Evolutionary conservation across 345 rosid genomes (phyloP).

Genomic region (Dovyalis caffra): DNA sequence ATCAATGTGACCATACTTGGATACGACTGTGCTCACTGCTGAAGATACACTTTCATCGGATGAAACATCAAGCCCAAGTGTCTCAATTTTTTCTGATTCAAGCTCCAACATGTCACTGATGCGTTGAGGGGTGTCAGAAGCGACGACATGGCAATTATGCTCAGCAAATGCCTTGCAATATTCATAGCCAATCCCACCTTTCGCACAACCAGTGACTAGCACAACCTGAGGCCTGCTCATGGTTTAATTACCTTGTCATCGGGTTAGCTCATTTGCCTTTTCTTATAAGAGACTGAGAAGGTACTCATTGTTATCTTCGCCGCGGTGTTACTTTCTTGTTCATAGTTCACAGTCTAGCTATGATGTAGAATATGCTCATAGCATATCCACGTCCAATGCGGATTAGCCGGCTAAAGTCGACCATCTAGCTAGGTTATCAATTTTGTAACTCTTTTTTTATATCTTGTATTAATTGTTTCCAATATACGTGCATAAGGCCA

Average conservation of each 20-base stretch:
- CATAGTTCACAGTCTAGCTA: neutral
- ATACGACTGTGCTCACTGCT: slow-evolving; percentile 30
- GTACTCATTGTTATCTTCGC: slow-evolving; percentile 2
- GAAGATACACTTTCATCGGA: slow-evolving; percentile 47
- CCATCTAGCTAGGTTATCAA: neutral
- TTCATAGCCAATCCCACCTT: slow-evolving; percentile 66
- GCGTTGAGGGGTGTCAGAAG: slow-evolving; percentile 49
- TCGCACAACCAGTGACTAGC: slow-evolving; percentile 64
- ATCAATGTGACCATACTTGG: slow-evolving; percentile 48
- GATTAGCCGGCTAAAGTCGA: slow-evolving; percentile 25
- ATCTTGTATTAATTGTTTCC: neutral
- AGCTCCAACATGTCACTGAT: slow-evolving; percentile 41
- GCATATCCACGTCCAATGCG: slow-evolving; percentile 29
- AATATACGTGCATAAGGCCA: too few species aligned
- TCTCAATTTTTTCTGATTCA: slow-evolving; percentile 26
- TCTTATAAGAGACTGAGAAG: slow-evolving; percentile 1
- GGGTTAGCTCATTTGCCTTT: neutral
- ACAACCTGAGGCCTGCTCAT: slow-evolving; percentile 49
- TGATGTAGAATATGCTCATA: slow-evolving; percentile 17
- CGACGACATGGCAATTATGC: slow-evolving; percentile 51
- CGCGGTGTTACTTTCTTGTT: slow-evolving; percentile 9
- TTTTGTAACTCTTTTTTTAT: neutral
- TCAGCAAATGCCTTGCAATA: slow-evolving; percentile 61
- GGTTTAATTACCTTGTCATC: neutral
- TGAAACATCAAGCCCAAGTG: slow-evolving; percentile 49